phyloP scores from a whole-genome alignment of 129 eudicot genomes.

The Ambrosia artemisiifolia region DNA sequence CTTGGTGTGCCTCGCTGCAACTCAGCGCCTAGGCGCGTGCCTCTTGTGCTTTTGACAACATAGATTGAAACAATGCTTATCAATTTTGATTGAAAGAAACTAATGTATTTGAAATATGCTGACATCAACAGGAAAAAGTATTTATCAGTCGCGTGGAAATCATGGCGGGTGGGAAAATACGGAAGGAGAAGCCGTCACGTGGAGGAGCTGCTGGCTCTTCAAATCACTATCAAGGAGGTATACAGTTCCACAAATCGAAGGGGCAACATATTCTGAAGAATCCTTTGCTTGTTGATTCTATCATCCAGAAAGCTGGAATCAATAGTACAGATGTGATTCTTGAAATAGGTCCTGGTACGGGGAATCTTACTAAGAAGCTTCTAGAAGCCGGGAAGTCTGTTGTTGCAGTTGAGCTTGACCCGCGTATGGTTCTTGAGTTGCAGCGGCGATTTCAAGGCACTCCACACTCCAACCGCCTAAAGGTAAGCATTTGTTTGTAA shows the following conservation, averaged over 20 bases:
- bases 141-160: no score
- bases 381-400: constrained; percentile 91
- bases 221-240: constrained; percentile 85
- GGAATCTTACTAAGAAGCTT: constrained; percentile 93
- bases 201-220: constrained; percentile 43
- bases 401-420: constrained; percentile 87
- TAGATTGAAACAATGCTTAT: background rate
- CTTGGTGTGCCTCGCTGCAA: no score
- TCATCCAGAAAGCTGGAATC: constrained; percentile 86
- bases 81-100: background rate
- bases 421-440: constrained; percentile 96
- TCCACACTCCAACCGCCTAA: constrained; percentile 57
- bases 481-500: constrained; percentile 23
- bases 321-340: constrained; percentile 72
- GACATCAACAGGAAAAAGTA: no score
- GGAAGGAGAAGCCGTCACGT: constrained; percentile 50
- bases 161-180: constrained; percentile 97
- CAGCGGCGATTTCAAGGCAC: constrained; percentile 92
- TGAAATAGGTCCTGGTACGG: constrained; percentile 99
- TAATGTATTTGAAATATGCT: no score
- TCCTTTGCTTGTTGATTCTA: constrained; percentile 71
- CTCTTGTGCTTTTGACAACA: no score
- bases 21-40: no score
- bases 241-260: constrained; percentile 84
- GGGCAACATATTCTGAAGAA: constrained; percentile 93